These are phyloP conservation scores for Scheffersomyces amazonensis DNA, from an alignment of 805 yeast species.

Conservation along the genomic window DNA sequence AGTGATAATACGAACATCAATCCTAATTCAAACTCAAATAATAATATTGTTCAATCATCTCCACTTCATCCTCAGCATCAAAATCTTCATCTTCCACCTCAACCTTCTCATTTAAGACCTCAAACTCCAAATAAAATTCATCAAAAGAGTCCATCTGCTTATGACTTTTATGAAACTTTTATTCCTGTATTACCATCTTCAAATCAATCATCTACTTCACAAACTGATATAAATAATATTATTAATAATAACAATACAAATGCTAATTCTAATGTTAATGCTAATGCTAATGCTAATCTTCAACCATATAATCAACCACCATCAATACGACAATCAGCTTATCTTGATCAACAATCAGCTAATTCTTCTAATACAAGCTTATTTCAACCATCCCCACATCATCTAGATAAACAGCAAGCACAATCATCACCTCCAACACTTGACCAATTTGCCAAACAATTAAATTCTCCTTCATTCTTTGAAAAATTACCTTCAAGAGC, in stretches of 20 bases:
- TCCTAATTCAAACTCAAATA: not conserved
- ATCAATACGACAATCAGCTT: constrained; percentile 1
- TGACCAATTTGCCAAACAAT: constrained; percentile 39
- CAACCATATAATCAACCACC: constrained; percentile 2
- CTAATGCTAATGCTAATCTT: too few species aligned
- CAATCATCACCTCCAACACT: constrained; percentile 11
- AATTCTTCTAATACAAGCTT: not conserved
- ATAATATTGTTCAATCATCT: not conserved
- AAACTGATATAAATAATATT: constrained; percentile 5
- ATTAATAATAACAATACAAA: constrained; percentile 1
- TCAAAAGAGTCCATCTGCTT: constrained; percentile 24
- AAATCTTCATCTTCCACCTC: not conserved
- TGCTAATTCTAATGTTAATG: not conserved
- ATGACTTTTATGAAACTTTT: constrained; percentile 41
- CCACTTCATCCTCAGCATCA: not conserved
- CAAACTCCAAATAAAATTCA: constrained; percentile 5
- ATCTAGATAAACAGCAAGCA: not conserved
- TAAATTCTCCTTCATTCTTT: constrained; percentile 30
- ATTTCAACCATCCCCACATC: not conserved
- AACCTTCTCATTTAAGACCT: not conserved
- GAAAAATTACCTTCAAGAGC: constrained; percentile 38
- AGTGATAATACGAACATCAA: not conserved
- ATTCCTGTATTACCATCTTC: constrained; percentile 33
- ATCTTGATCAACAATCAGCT: not conserved
- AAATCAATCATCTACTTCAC: constrained; percentile 1